Conservation (phyloP, 169 alveolate species). For the Miamiensis avidus region DNA sequence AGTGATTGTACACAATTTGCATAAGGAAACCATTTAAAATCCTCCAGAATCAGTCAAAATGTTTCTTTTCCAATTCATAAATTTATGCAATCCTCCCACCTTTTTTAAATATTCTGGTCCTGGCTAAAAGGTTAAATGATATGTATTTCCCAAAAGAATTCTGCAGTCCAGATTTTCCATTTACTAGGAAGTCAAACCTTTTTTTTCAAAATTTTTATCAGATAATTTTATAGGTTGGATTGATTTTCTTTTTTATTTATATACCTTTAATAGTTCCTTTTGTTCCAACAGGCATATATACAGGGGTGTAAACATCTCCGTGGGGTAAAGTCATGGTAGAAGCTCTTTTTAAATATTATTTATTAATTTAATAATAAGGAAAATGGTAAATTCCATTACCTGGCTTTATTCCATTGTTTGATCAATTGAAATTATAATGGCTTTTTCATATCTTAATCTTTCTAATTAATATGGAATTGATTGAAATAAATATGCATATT, state of each 20-base stretch:
- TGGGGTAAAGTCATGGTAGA: conserved; percentile 93
- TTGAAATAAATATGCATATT: too few species aligned
- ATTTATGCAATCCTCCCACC: conserved; percentile 93
- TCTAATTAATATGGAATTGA: too few species aligned
- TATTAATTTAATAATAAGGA: not conserved
- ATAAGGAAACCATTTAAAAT: conserved; percentile 85
- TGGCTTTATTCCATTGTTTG: not conserved
- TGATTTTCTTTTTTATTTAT: not conserved
- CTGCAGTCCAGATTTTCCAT: conserved; percentile 85
- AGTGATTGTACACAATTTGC: conserved; percentile 85
- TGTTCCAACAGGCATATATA: conserved; percentile 99
- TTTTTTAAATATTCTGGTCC: conserved; percentile 91
- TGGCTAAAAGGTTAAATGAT: conserved; percentile 96
- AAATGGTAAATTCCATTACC: not conserved
- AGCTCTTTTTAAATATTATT: conserved; percentile 70
- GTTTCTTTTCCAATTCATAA: conserved; percentile 93
- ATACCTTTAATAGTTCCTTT: conserved; percentile 95
- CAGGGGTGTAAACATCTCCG: conserved; percentile 96
- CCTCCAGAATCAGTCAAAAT: conserved; percentile 99
- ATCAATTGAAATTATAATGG: not conserved
- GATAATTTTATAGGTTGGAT: not conserved
- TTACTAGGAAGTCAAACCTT: conserved; percentile 57
- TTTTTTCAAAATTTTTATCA: conserved; percentile 29
- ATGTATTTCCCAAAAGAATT: conserved; percentile 95
- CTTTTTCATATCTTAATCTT: not conserved